Evolutionary conservation across 345 rosid species (phyloP).

Genomic region (Ricinus communis): DNA sequence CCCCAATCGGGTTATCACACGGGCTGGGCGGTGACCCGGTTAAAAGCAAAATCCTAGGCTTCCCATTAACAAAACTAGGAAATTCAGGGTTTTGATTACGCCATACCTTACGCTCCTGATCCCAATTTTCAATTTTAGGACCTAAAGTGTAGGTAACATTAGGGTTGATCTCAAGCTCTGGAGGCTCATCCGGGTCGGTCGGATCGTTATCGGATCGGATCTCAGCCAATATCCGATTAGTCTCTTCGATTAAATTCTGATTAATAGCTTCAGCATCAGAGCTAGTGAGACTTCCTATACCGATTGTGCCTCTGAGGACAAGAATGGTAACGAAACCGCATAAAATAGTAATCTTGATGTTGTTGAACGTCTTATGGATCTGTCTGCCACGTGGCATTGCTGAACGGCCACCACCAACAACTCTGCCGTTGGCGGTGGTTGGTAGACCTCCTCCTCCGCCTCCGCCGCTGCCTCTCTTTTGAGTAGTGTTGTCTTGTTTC

Average conservation of each 20-base stretch:
- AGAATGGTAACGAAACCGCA: slow-evolving; percentile 93
- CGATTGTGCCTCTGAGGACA: slow-evolving; percentile 92
- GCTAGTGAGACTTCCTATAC: slow-evolving; percentile 68
- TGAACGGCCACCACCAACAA: slow-evolving; percentile 23
- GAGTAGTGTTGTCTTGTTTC: slow-evolving; percentile 67
- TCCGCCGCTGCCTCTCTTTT: slow-evolving; percentile 57
- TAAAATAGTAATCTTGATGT: slow-evolving; percentile 85
- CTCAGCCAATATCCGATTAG: slow-evolving; percentile 81
- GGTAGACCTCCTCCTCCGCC: slow-evolving; percentile 48
- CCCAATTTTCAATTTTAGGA: slow-evolving; percentile 70
- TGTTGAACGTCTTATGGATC: slow-evolving; percentile 87
- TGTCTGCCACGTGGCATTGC: slow-evolving; percentile 67
- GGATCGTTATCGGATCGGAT: slow-evolving; percentile 88
- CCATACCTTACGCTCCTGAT: slow-evolving; percentile 64
- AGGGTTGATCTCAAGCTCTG: slow-evolving; percentile 51
- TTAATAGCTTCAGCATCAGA: slow-evolving; percentile 79
- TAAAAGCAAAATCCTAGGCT: slow-evolving; percentile 67
- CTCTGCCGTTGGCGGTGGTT: slow-evolving; percentile 46
- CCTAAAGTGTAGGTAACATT: slow-evolving; percentile 74
- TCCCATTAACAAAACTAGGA: slow-evolving; percentile 60
- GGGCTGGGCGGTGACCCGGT: slow-evolving; percentile 94
- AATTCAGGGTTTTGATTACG: slow-evolving; percentile 61
- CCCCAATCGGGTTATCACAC: slow-evolving; percentile 90
- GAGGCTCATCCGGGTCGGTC: slow-evolving; percentile 47
- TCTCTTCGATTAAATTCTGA: slow-evolving; percentile 75